A percentile compares a stretch with the other conserved stretches of the same genome.
phyloP scores from a whole-genome alignment of 2,329 filamentous ascomycete genomes.

The Paramyrothecium sp. region DNA sequence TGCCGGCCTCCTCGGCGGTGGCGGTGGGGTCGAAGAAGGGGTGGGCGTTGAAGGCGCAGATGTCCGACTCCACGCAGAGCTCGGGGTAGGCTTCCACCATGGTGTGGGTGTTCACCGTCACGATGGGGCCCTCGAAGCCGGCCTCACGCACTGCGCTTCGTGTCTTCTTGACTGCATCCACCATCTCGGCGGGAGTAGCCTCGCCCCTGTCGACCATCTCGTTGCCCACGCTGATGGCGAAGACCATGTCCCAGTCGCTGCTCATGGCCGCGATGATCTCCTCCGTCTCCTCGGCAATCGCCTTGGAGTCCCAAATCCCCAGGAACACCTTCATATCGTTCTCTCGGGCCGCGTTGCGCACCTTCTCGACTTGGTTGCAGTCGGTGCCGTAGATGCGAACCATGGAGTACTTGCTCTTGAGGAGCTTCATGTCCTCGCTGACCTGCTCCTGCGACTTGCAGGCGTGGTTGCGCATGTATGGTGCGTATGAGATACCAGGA shows the following conservation, averaged over 20 bases:
- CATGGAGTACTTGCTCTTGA: slow-evolving; percentile 53
- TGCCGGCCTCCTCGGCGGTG: slow-evolving; percentile 59
- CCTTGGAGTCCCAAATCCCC: slow-evolving; percentile 66
- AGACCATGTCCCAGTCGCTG: slow-evolving; percentile 66
- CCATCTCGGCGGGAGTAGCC: slow-evolving; percentile 51
- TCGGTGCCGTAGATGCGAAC: slow-evolving; percentile 80
- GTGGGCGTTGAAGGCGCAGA: slow-evolving; percentile 79
- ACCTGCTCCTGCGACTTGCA: slow-evolving; percentile 70
- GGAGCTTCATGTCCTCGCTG: slow-evolving; percentile 58
- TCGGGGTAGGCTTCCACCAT: slow-evolving; percentile 64
- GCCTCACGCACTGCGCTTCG: slow-evolving; percentile 55
- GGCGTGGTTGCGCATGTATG: slow-evolving; percentile 47
- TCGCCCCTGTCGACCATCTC: slow-evolving; percentile 70
- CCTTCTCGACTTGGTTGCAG: slow-evolving; percentile 68
- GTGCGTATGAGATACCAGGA: slow-evolving; percentile 47
- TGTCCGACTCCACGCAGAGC: slow-evolving; percentile 73
- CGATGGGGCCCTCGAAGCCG: slow-evolving; percentile 72
- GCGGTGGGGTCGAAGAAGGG: slow-evolving; percentile 75
- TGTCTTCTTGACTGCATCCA: slow-evolving; percentile 56
- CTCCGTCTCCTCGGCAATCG: slow-evolving; percentile 55
- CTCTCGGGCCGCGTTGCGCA: slow-evolving; percentile 61
- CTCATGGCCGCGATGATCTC: slow-evolving; percentile 58
- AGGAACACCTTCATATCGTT: slow-evolving; percentile 70
- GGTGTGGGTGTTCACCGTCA: slow-evolving; percentile 77
- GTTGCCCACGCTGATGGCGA: slow-evolving; percentile 77